These are phyloP conservation scores for Boletellus emodensis DNA, from an alignment of 768 basidiomycete species.

Conservation along the genomic window DNA sequence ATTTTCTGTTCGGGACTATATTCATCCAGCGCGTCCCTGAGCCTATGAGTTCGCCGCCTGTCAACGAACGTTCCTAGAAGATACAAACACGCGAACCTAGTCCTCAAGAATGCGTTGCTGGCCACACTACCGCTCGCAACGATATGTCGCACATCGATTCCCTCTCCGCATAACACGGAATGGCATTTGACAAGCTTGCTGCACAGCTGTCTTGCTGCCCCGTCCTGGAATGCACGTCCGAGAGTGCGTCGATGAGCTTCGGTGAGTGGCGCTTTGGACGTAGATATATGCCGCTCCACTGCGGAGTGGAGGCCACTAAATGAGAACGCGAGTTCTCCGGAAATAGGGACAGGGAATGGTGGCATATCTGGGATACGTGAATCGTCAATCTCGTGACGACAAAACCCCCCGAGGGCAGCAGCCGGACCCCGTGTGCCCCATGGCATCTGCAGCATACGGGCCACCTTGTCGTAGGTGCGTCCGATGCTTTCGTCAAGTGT, in stretches of 20 bases:
- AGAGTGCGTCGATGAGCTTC: constrained; percentile 38
- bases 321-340: constrained; percentile 63
- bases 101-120: constrained; percentile 69
- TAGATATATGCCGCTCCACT: constrained; percentile 54
- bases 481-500: constrained; percentile 77
- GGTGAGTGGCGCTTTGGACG: constrained; percentile 31
- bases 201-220: constrained; percentile 68
- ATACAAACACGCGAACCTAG: constrained; percentile 42
- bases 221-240: constrained; percentile 68
- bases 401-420: constrained; percentile 75
- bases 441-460: constrained; percentile 62
- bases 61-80: neutral
- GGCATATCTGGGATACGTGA: constrained; percentile 29
- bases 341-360: constrained; percentile 47
- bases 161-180: constrained; percentile 42
- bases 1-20: constrained; percentile 34
- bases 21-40: constrained; percentile 27
- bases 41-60: constrained; percentile 21
- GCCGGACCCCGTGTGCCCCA: constrained; percentile 67
- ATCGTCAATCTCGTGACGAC: constrained; percentile 32
- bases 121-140: constrained; percentile 94
- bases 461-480: constrained; percentile 79
- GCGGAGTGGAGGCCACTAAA: constrained; percentile 74
- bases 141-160: constrained; percentile 49
- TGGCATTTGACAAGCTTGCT: constrained; percentile 53